Evolutionary conservation across 176 grass and related monocot genomes (phyloP).

Genomic region (Typha latifolia): DNA sequence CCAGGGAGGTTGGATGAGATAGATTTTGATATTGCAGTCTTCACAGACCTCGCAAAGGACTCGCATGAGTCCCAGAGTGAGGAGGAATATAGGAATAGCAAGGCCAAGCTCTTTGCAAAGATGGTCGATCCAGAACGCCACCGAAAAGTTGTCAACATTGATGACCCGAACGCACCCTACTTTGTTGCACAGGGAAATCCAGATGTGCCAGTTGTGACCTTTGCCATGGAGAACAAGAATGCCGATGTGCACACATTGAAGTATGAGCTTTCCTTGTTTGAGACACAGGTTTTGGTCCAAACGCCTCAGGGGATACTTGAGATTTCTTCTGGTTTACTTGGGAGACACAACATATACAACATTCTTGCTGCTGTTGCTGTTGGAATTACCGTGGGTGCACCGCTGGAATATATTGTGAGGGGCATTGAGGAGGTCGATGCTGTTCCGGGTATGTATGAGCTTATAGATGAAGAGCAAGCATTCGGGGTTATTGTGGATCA

Average conservation of each 20-base stretch:
- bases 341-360: constrained; percentile 76
- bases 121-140: constrained; percentile 85
- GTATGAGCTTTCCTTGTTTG: constrained; percentile 87
- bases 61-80: constrained; percentile 36
- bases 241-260: constrained; percentile 78
- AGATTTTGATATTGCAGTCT: constrained; percentile 78
- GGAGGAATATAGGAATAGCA: constrained; percentile 66
- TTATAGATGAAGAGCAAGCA: constrained; percentile 95
- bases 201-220: constrained; percentile 81
- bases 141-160: constrained; percentile 84
- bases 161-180: constrained; percentile 67
- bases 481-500: constrained; percentile 88
- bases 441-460: constrained; percentile 81
- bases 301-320: constrained; percentile 93
- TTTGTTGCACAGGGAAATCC: constrained; percentile 65
- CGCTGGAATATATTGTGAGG: constrained; percentile 85
- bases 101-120: constrained; percentile 53
- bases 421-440: constrained; percentile 96
- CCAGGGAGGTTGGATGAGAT: constrained; percentile 43
- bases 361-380: constrained; percentile 94
- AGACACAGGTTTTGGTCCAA: constrained; percentile 82
- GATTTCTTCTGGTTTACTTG: constrained; percentile 89
- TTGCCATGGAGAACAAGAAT: constrained; percentile 88
- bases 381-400: constrained; percentile 72
- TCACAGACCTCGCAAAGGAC: constrained; percentile 65